A percentile compares a stretch with the other conserved stretches of the same genome.
These are phyloP conservation scores for Irpex sp. DNA, from an alignment of 1,284 basidiomycete species.

Conservation along the genomic window DNA sequence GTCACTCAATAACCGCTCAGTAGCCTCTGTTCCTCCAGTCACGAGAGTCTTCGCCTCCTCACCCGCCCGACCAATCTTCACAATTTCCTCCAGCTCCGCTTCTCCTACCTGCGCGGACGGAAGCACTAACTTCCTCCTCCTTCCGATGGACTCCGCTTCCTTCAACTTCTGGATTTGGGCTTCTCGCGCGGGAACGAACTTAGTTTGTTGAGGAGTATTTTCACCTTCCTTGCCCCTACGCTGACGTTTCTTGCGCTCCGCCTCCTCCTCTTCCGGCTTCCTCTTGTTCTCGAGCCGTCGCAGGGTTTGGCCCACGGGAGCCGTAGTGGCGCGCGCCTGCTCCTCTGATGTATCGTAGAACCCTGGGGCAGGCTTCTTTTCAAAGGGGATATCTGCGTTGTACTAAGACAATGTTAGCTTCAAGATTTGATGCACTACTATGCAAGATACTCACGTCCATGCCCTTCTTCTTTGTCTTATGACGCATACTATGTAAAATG, in stretches of 20 bases:
- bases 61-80: slow-evolving; percentile 94
- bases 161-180: slow-evolving; percentile 97
- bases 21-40: slow-evolving; percentile 75
- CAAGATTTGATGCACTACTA: neutral
- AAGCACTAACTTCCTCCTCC: slow-evolving; percentile 82
- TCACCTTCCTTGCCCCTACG: slow-evolving; percentile 69
- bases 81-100: slow-evolving; percentile 94
- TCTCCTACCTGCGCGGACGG: slow-evolving; percentile 96
- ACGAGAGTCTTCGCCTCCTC: slow-evolving; percentile 88
- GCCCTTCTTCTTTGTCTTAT: slow-evolving; percentile 92
- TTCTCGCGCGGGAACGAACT: slow-evolving; percentile 91
- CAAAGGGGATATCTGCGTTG: slow-evolving; percentile 98
- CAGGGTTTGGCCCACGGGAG: slow-evolving; percentile 90
- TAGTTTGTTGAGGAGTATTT: slow-evolving; percentile 69
- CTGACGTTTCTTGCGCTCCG: slow-evolving; percentile 82
- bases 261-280: slow-evolving; percentile 87
- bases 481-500: slow-evolving; percentile 55
- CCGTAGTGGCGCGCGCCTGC: slow-evolving; percentile 81
- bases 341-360: slow-evolving; percentile 98
- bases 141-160: slow-evolving; percentile 93
- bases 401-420: slow-evolving; percentile 51
- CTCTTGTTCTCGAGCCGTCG: slow-evolving; percentile 90
- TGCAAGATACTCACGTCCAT: slow-evolving; percentile 77
- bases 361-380: slow-evolving; percentile 92
- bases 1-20: slow-evolving; percentile 83